phyloP scores from a whole-genome alignment of 768 basidiomycete species.

The Cystobasidium ongulense region DNA sequence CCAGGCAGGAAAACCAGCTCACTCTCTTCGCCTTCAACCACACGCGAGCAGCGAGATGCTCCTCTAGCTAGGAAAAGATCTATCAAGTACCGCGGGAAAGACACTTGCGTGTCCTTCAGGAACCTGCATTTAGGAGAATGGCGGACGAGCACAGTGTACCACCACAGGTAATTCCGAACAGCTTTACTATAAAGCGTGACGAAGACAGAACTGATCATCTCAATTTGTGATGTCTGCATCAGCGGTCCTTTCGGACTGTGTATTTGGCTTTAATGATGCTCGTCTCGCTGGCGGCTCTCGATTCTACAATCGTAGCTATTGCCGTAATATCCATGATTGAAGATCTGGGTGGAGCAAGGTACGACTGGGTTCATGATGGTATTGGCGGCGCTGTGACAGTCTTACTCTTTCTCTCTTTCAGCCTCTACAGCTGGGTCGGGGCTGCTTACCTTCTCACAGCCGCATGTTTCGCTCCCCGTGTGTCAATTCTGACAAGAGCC shows the following conservation, averaged over 20 bases:
- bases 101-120: too few species aligned
- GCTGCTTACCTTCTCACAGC: slow-evolving; percentile 4
- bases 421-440: slow-evolving; percentile 18
- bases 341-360: slow-evolving; percentile 9
- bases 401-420: background rate
- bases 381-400: background rate
- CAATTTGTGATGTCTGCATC: background rate
- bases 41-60: too few species aligned
- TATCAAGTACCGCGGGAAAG: too few species aligned
- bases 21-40: too few species aligned
- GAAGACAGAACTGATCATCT: background rate
- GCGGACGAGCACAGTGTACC: too few species aligned
- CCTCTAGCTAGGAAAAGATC: too few species aligned
- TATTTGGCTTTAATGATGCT: slow-evolving; percentile 7
- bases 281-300: background rate
- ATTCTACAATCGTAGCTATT: background rate
- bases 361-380: too few species aligned
- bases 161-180: too few species aligned
- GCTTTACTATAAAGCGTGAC: too few species aligned
- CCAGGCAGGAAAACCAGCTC: too few species aligned
- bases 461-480: background rate
- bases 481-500: background rate
- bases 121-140: too few species aligned
- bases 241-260: background rate
- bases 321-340: background rate